Evolutionary conservation across 2,329 filamentous ascomycete genomes (phyloP).

Genomic region (Botryotinia globosa): DNA sequence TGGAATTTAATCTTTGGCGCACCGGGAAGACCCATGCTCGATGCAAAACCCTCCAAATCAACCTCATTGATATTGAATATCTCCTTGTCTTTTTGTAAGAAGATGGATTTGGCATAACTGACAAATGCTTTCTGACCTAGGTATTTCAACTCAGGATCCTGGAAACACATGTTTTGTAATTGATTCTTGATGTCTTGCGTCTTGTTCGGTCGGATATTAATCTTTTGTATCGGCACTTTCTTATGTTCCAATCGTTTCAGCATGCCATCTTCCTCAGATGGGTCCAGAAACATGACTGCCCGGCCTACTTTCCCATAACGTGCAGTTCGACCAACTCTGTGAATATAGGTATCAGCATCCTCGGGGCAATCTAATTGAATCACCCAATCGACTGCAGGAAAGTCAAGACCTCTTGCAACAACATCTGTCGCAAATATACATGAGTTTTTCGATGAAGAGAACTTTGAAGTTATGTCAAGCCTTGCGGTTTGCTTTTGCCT

Average conservation of each 20-base stretch:
- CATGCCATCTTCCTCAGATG: conserved; percentile 92
- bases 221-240: conserved; percentile 82
- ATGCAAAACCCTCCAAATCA: conserved; percentile 80
- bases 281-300: conserved; percentile 87
- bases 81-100: conserved; percentile 87
- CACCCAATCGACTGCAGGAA: conserved; percentile 96
- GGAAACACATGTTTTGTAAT: conserved; percentile 92
- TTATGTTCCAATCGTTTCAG: conserved; percentile 78
- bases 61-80: conserved; percentile 82
- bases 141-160: conserved; percentile 90
- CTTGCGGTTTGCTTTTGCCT: conserved; percentile 89
- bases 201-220: conserved; percentile 86
- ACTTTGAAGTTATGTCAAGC: conserved; percentile 81
- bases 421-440: conserved; percentile 96
- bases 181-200: conserved; percentile 81
- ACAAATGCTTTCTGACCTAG: conserved; percentile 94
- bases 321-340: conserved; percentile 92
- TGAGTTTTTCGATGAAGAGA: conserved; percentile 74
- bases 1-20: conserved; percentile 90
- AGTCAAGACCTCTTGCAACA: conserved; percentile 89
- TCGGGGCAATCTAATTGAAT: conserved; percentile 98
- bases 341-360: conserved; percentile 96
- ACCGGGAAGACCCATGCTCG: conserved; percentile 83
- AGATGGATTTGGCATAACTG: conserved; percentile 80
- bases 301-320: conserved; percentile 84